phyloP scores from a whole-genome alignment of 192 early-diverging fungal species.

The Diversispora epigaea region DNA sequence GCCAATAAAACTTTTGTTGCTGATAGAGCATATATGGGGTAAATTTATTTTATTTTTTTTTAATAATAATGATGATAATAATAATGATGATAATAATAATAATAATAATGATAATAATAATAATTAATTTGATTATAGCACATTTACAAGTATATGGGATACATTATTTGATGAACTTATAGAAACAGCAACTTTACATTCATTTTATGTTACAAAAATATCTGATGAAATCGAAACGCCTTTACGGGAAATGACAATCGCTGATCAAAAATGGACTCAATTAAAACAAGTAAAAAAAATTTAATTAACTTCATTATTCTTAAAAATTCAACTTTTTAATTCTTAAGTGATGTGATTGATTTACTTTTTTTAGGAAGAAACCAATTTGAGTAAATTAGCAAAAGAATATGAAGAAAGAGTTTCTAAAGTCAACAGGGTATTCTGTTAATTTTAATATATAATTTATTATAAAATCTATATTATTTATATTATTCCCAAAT shows the following conservation, averaged over 20 bases:
- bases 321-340: too few relatives aligned
- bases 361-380: background rate
- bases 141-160: constrained; percentile 36
- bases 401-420: constrained; percentile 23
- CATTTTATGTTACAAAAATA: constrained; percentile 38
- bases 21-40: constrained; percentile 16
- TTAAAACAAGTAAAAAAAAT: constrained; percentile 13
- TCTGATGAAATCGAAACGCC: constrained; percentile 44
- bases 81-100: background rate
- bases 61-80: too few relatives aligned
- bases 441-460: background rate
- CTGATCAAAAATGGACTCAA: constrained; percentile 20
- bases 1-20: background rate
- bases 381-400: constrained; percentile 11
- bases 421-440: constrained; percentile 26
- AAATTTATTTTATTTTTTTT: too few relatives aligned
- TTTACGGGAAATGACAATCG: constrained; percentile 28
- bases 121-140: constrained; percentile 13
- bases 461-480: background rate
- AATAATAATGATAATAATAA: background rate
- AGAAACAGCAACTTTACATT: constrained; percentile 36
- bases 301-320: background rate
- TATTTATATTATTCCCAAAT: too few relatives aligned
- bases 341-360: too few relatives aligned
- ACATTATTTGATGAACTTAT: constrained; percentile 37